Percentiles rank a stretch among this genome's conserved stretches.
These are phyloP conservation scores for Alternaria burnsii DNA, from an alignment of 2,329 filamentous ascomycete genomes.

Conservation along the genomic window DNA sequence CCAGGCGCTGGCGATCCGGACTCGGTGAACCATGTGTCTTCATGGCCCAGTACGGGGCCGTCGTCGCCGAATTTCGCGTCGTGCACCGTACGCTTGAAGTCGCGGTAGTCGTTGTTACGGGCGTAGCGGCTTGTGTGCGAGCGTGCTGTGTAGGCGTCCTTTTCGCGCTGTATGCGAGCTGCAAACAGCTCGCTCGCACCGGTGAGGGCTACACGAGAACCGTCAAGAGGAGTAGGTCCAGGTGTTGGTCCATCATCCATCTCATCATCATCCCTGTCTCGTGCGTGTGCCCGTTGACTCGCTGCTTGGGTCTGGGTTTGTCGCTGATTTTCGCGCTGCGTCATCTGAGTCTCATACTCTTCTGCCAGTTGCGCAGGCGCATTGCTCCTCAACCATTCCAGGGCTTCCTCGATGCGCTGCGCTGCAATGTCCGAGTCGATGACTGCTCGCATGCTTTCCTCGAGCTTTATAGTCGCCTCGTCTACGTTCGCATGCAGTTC, in stretches of 20 bases:
- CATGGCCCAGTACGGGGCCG: slow-evolving; percentile 62
- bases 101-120: slow-evolving; percentile 66
- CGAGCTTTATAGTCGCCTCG: slow-evolving; percentile 63
- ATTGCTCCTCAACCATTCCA: slow-evolving; percentile 55
- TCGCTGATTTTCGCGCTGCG: slow-evolving; percentile 47
- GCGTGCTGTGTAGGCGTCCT: slow-evolving; percentile 54
- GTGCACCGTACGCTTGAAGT: slow-evolving; percentile 69
- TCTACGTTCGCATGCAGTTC: slow-evolving; percentile 57
- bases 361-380: slow-evolving; percentile 38
- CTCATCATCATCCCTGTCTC: slow-evolving; percentile 26
- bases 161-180: slow-evolving; percentile 50
- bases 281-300: slow-evolving; percentile 29
- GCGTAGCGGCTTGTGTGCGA: slow-evolving; percentile 60
- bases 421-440: slow-evolving; percentile 65
- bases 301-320: slow-evolving; percentile 38
- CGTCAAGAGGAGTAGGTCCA: slow-evolving; percentile 49
- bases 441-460: slow-evolving; percentile 64
- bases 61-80: slow-evolving; percentile 66
- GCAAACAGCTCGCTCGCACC: slow-evolving; percentile 51
- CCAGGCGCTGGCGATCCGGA: slow-evolving; percentile 56
- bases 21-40: slow-evolving; percentile 70
- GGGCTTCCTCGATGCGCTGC: slow-evolving; percentile 53
- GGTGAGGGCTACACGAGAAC: slow-evolving; percentile 41
- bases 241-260: slow-evolving; percentile 52
- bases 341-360: slow-evolving; percentile 48